Conservation (phyloP, 2,329 filamentous ascomycete species). For the Fusarium sp. region DNA sequence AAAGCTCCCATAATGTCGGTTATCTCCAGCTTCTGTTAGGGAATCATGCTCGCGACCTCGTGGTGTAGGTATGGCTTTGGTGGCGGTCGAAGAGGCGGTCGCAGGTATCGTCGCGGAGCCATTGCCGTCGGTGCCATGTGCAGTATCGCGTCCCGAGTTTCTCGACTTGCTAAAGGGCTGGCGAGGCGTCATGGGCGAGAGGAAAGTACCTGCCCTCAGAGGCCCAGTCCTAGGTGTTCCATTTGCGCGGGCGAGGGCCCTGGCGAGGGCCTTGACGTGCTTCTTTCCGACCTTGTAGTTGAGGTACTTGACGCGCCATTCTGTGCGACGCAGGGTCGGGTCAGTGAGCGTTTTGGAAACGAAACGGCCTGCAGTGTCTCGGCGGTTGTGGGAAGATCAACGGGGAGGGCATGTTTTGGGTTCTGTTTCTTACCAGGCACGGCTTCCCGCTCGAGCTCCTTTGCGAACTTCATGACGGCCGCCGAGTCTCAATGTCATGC, state of each 20-base stretch:
- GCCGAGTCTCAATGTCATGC: conserved; percentile 10
- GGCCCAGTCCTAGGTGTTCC: conserved; percentile 60
- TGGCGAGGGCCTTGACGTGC: conserved; percentile 84
- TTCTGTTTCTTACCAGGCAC: conserved; percentile 74
- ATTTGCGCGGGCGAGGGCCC: conserved; percentile 75
- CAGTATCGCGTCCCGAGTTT: conserved; percentile 6
- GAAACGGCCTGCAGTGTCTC: not conserved
- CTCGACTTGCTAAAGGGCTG: conserved; percentile 11
- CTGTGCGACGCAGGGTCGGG: conserved; percentile 50
- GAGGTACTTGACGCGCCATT: conserved; percentile 95
- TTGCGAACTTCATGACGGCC: conserved; percentile 72
- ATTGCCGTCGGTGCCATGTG: conserved; percentile 8
- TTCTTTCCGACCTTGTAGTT: conserved; percentile 98
- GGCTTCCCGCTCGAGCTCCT: conserved; percentile 86
- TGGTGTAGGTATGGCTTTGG: conserved; percentile 37
- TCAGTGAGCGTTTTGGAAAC: not conserved
- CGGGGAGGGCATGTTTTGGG: not conserved
- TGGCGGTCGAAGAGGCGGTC: conserved; percentile 24
- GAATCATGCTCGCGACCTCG: conserved; percentile 53
- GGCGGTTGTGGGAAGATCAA: conserved; percentile 1
- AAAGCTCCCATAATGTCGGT: conserved; percentile 66
- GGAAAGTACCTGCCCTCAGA: conserved; percentile 49
- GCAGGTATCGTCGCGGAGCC: conserved; percentile 12
- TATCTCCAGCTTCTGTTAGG: conserved; percentile 54
- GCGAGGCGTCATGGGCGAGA: conserved; percentile 41